Evolutionary conservation across 768 basidiomycete genomes (phyloP), one percentile per base, ranked within the genome.

Genomic region (Dictyophora rubrovolvata): DNA sequence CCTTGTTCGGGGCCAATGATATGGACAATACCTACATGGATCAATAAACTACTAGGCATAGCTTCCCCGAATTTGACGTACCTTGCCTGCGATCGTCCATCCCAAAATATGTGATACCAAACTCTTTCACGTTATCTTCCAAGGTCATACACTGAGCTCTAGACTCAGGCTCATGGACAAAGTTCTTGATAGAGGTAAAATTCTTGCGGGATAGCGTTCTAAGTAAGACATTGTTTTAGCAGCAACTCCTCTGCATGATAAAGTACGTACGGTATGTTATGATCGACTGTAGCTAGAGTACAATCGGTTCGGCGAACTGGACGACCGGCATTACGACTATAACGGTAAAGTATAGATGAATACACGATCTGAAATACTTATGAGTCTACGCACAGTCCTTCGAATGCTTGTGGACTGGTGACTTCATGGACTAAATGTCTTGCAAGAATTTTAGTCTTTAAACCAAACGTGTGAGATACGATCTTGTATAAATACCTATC

Each of bases 1-100:
- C 92, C 92, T 75, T 94, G 92, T 69, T 94, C 92, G 53, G 92
- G 92, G 49, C 91, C 92, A 67, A 94, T 94, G 63, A 94, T 78
- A 71, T 94, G 89, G 7, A 90, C 87, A 63, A 88, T 90, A 60
- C 84, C 87, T 88, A 62, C 47, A 46, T 54, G 71, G 21, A 18
- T 50, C 33, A 22, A 48, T 34, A 35, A 53, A 33, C 28, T 12
- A 46, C 54, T 18, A n/a, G 17, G 34, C 18, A 17, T 56, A 18
- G 36, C n/a, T 35, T 5, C n/a, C 22, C 14, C 10, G 11, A 10
- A 53, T 18, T 23, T n/a, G 33, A 58, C 71, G 62, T 65, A 84
- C 90, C 91, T 75, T 94, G 91, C 61, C 92, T 81, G 58, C 87
- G 81, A 70, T 94, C 92, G 42, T 83, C 84, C 84, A 94, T 81